Evolutionary conservation across 805 yeast genomes (phyloP).

Genomic region (Tanozyma kutaoensis): DNA sequence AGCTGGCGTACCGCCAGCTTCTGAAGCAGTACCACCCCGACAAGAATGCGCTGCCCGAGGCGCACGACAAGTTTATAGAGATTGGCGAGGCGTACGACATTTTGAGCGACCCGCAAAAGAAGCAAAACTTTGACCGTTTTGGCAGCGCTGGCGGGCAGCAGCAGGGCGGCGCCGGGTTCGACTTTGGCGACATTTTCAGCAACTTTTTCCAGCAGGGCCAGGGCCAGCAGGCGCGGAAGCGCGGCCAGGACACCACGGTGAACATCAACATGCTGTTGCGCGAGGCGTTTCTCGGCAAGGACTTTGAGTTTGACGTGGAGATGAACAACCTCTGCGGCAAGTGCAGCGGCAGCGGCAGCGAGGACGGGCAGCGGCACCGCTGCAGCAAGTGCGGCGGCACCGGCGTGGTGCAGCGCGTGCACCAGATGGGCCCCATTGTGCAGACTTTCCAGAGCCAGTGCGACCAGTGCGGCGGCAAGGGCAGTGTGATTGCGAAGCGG

Average conservation of each 20-base stretch:
- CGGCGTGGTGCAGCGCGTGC: constrained; percentile 51
- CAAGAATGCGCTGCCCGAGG: constrained; percentile 67
- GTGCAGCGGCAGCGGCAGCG: constrained; percentile 79
- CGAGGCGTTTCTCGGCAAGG: constrained; percentile 62
- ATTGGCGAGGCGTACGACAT: constrained; percentile 91
- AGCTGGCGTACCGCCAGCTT: constrained; percentile 69
- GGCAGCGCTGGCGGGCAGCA: constrained; percentile 53
- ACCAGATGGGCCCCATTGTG: constrained; percentile 65
- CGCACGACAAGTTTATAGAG: constrained; percentile 78
- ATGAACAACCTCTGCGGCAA: constrained; percentile 64
- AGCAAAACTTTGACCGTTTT: constrained; percentile 52
- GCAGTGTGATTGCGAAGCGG: constrained; percentile 46
- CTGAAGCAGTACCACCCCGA: constrained; percentile 91
- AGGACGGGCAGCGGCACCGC: constrained; percentile 54
- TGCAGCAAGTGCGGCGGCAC: constrained; percentile 67
- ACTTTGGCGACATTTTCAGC: constrained; percentile 50
- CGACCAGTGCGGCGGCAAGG: constrained; percentile 70
- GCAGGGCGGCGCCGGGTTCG: constrained; percentile 13
- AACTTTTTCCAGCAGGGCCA: constrained; percentile 29
- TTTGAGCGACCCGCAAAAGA: constrained; percentile 57
- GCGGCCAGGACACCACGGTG: constrained; percentile 53
- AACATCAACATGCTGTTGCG: constrained; percentile 41
- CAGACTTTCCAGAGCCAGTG: constrained; percentile 76
- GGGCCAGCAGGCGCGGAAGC: constrained; percentile 26
- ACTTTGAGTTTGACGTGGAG: constrained; percentile 43